Percentiles rank a stretch among this genome's conserved stretches.
These are phyloP conservation scores for Globisporangium alternatum DNA, from an alignment of 352 stramenopile genomes.

Conservation along the genomic window DNA sequence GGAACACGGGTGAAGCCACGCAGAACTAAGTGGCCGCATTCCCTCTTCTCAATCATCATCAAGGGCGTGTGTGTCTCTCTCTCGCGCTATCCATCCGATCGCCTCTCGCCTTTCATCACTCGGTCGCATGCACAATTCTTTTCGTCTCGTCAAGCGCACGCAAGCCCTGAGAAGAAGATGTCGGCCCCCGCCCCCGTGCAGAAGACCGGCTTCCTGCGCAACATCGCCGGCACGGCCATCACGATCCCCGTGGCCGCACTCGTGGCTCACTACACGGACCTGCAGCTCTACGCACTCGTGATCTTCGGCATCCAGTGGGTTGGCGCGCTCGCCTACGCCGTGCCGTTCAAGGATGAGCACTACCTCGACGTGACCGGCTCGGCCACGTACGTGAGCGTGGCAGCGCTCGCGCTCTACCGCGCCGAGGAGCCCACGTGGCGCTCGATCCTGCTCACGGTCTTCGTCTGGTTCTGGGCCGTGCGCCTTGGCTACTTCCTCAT, in stretches of 20 bases:
- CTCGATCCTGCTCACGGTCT: conserved; percentile 47
- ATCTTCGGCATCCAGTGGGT: conserved; percentile 62
- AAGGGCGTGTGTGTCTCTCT: not conserved
- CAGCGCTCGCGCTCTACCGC: conserved; percentile 31
- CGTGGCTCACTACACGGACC: conserved; percentile 33
- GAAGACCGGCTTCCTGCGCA: conserved; percentile 38
- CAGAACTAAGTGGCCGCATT: not conserved
- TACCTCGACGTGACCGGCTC: conserved; percentile 79
- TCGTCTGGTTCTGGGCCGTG: conserved; percentile 66
- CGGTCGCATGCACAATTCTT: conserved; percentile 3
- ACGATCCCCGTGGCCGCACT: conserved; percentile 34
- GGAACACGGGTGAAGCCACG: conserved; percentile 9
- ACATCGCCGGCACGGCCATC: conserved; percentile 37
- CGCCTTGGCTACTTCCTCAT: conserved; percentile 76
- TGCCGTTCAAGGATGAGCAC: conserved; percentile 63
- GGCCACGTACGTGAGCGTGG: conserved; percentile 55
- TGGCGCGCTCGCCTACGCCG: conserved; percentile 47
- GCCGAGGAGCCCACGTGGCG: conserved; percentile 38
- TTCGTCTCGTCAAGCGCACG: conserved; percentile 8
- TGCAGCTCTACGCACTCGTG: conserved; percentile 45
- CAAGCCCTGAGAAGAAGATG: not conserved
- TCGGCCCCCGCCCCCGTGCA: conserved; percentile 4
- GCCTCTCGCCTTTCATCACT: not conserved
- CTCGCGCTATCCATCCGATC: not conserved
- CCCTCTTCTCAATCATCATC: not conserved